phyloP scores from a whole-genome alignment of 495 filamentous ascomycete genomes.

The Penicillium verhagenii region DNA sequence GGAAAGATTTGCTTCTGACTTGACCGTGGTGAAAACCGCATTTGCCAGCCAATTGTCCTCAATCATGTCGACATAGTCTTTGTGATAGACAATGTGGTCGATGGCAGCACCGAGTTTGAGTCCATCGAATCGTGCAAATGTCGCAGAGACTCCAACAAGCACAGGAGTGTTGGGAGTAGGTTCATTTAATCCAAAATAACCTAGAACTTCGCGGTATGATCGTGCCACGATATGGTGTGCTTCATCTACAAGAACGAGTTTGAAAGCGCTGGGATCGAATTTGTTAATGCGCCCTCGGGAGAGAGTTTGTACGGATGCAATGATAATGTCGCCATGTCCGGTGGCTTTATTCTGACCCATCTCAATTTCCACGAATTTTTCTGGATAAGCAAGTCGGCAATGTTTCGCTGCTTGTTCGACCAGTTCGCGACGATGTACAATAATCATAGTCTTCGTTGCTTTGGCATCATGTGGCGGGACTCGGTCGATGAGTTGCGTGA shows the following conservation, averaged over 20 bases:
- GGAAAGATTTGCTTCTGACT: conserved; percentile 73
- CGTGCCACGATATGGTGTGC: conserved; percentile 95
- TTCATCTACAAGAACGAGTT: conserved; percentile 92
- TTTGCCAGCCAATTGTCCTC: conserved; percentile 79
- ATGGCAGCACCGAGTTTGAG: conserved; percentile 83
- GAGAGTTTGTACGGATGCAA: conserved; percentile 87
- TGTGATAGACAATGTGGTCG: conserved; percentile 96
- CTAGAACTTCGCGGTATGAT: conserved; percentile 68
- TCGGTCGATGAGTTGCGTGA: conserved; percentile 89
- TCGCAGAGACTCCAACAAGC: conserved; percentile 91
- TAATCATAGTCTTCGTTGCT: conserved; percentile 79
- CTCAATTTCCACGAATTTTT: conserved; percentile 79
- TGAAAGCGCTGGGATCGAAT: conserved; percentile 77
- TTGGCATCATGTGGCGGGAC: conserved; percentile 54
- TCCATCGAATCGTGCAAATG: conserved; percentile 86
- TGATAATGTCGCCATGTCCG: conserved; percentile 83
- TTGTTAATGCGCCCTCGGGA: conserved; percentile 69
- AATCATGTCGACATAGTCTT: conserved; percentile 97
- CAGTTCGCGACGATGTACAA: conserved; percentile 91
- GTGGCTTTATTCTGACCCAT: conserved; percentile 76
- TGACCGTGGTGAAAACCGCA: conserved; percentile 90
- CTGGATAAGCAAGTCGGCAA: conserved; percentile 76
- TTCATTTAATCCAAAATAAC: conserved; percentile 69
- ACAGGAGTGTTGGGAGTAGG: conserved; percentile 56
- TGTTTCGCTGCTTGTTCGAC: conserved; percentile 90